Percentiles rank a stretch among this genome's conserved stretches.
These are phyloP conservation scores for Wallacemonas rigidus DNA, from an alignment of 208 protist species.

Conservation along the genomic window DNA sequence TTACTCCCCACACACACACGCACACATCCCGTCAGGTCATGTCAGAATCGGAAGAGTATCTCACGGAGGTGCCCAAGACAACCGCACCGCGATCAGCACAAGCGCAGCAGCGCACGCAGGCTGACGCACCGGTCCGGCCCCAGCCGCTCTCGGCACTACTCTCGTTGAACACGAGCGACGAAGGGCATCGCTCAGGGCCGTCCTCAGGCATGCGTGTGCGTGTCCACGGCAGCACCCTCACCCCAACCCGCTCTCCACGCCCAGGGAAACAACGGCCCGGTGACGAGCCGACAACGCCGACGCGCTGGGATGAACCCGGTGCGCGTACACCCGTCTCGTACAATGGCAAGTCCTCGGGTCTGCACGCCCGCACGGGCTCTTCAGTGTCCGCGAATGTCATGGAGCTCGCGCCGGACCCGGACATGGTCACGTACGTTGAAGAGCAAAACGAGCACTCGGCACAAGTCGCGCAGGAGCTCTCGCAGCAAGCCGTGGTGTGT, in stretches of 20 bases:
- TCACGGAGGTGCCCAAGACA: background rate
- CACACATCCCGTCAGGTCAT: background rate
- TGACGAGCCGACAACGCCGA: too few species aligned
- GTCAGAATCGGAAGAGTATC: conserved; percentile 14
- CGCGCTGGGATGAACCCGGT: conserved; percentile 12
- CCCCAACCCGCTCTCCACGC: conserved; percentile 9
- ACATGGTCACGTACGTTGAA: conserved; percentile 6
- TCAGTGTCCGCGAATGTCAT: conserved; percentile 8
- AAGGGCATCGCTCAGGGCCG: background rate
- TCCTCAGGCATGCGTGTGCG: conserved; percentile 7
- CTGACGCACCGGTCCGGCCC: background rate
- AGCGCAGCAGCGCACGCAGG: background rate
- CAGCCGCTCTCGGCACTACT: background rate
- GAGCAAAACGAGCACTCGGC: conserved; percentile 12
- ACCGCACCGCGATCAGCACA: background rate
- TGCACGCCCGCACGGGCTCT: conserved; percentile 13
- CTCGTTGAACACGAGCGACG: background rate
- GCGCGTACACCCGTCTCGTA: background rate
- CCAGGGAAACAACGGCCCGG: background rate
- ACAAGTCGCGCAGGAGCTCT: conserved; percentile 2
- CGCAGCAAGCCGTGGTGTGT: conserved; percentile 10
- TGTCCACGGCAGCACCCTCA: background rate
- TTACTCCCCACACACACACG: conserved; percentile 1
- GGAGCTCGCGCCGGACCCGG: conserved; percentile 8
- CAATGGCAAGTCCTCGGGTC: background rate